These are phyloP conservation scores for Bipolaris oryzae DNA, from an alignment of 2,329 filamentous ascomycete species.

Conservation along the genomic window DNA sequence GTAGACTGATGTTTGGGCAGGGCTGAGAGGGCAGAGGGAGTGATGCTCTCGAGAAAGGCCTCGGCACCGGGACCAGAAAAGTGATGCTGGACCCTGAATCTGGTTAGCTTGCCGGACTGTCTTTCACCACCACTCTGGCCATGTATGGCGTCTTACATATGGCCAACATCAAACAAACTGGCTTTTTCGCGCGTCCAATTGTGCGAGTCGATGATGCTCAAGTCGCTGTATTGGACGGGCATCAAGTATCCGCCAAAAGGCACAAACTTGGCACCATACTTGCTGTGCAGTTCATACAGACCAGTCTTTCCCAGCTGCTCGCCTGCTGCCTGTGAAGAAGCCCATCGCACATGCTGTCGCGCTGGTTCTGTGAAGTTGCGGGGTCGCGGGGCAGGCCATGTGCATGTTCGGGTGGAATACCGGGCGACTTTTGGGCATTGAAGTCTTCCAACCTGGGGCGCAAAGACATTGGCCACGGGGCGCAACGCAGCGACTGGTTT, in stretches of 20 bases:
- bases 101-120: constrained; percentile 3
- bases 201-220: constrained; percentile 83
- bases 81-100: constrained; percentile 73
- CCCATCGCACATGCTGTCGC: constrained; percentile 32
- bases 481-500: constrained; percentile 31
- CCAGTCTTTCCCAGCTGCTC: constrained; percentile 64
- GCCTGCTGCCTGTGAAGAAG: constrained; percentile 34
- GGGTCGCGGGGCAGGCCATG: constrained; percentile 31
- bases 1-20: constrained; percentile 74
- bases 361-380: constrained; percentile 29
- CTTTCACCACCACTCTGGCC: background rate
- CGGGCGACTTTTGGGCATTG: constrained; percentile 20
- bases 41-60: constrained; percentile 81
- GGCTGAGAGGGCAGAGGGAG: constrained; percentile 72
- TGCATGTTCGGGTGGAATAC: constrained; percentile 20
- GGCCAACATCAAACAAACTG: constrained; percentile 93
- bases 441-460: constrained; percentile 17
- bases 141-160: constrained; percentile 71
- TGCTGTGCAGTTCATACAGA: constrained; percentile 78
- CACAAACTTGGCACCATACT: constrained; percentile 88
- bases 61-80: constrained; percentile 81
- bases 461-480: constrained; percentile 35
- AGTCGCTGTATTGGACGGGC: constrained; percentile 84
- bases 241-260: constrained; percentile 93
- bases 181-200: constrained; percentile 85